These are phyloP conservation scores for Polyplosphaeria fusca DNA, from an alignment of 495 filamentous ascomycete species.

Conservation along the genomic window DNA sequence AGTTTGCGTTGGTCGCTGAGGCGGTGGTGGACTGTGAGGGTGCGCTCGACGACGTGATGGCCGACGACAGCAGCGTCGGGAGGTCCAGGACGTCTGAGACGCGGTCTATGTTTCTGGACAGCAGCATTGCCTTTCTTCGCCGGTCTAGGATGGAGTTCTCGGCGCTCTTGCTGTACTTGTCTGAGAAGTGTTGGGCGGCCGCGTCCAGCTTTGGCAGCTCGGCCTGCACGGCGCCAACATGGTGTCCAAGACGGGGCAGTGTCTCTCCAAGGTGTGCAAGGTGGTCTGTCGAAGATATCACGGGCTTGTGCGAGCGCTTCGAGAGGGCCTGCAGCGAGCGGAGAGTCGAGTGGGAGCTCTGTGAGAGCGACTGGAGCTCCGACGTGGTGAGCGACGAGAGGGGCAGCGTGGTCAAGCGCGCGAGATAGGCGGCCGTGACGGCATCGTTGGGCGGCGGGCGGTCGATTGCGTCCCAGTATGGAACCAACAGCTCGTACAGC, in stretches of 20 bases:
- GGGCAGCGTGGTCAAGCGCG: conserved; percentile 73
- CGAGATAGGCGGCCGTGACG: conserved; percentile 65
- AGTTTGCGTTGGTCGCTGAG: conserved; percentile 62
- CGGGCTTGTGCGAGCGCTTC: conserved; percentile 83
- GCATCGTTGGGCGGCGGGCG: conserved; percentile 44
- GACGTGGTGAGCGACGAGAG: conserved; percentile 66
- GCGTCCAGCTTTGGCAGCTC: conserved; percentile 76
- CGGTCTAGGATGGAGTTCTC: conserved; percentile 72
- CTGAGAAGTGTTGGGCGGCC: conserved; percentile 73
- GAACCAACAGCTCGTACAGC: conserved; percentile 69
- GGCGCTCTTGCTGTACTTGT: conserved; percentile 71
- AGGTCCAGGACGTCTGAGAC: conserved; percentile 89
- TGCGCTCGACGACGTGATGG: conserved; percentile 61
- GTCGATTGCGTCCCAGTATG: conserved; percentile 51
- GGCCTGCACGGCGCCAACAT: conserved; percentile 63
- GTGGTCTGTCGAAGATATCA: conserved; percentile 75
- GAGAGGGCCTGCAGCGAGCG: conserved; percentile 85
- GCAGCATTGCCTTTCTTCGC: conserved; percentile 77
- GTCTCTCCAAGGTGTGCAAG: conserved; percentile 66
- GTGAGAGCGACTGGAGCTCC: conserved; percentile 76
- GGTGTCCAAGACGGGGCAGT: conserved; percentile 63
- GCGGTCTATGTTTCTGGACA: conserved; percentile 83
- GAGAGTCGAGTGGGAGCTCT: conserved; percentile 76
- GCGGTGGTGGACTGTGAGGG: conserved; percentile 38
- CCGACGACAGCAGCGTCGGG: conserved; percentile 75